Conservation (phyloP, 2,329 filamentous ascomycete genomes). For the Tolypocladium tundrense region DNA sequence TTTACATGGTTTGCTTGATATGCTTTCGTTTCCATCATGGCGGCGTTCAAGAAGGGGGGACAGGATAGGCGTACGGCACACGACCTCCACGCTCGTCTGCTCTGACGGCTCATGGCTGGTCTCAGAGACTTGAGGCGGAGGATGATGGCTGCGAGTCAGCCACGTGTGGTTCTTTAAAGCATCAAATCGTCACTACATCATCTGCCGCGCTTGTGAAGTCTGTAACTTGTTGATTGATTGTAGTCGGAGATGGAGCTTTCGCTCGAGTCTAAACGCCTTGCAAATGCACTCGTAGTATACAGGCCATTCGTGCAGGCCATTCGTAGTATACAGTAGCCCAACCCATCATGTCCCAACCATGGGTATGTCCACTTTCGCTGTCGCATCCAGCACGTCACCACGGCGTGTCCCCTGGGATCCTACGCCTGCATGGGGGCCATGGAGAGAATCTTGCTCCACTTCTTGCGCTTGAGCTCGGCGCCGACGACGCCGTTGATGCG, state of each 20-base stretch:
- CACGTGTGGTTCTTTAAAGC: background rate
- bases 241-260: conserved; percentile 3
- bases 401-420: background rate
- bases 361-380: no score
- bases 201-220: background rate
- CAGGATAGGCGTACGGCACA: background rate
- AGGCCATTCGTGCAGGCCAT: background rate
- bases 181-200: background rate
- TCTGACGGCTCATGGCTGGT: background rate
- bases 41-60: background rate
- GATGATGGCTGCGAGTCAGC: background rate
- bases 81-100: background rate
- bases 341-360: background rate
- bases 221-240: conserved; percentile 1
- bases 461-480: conserved; percentile 76
- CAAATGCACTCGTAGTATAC: conserved; percentile 12
- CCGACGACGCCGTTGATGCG: conserved; percentile 89
- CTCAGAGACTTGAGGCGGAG: background rate
- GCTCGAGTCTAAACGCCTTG: conserved; percentile 22
- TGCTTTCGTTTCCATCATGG: background rate
- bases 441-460: conserved; percentile 98
- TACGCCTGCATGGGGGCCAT: conserved; percentile 67
- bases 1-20: background rate
- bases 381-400: background rate
- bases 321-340: background rate